These are phyloP conservation scores for Irpex sp. DNA, from an alignment of 1,284 basidiomycete genomes.

Conservation along the genomic window DNA sequence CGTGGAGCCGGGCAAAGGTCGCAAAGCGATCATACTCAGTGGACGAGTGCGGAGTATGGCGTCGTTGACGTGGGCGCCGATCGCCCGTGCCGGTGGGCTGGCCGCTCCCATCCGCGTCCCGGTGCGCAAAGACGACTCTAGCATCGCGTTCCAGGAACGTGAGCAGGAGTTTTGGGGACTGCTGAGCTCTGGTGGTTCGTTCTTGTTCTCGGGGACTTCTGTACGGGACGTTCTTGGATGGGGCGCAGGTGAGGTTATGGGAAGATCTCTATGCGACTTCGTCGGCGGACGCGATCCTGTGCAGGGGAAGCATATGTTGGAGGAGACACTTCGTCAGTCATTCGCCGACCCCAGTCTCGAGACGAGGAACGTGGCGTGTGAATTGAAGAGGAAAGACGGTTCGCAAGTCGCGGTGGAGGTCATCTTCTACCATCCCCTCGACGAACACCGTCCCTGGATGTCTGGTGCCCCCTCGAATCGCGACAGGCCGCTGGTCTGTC, in stretches of 20 bases:
- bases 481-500: constrained; percentile 24
- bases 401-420: constrained; percentile 26
- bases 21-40: constrained; percentile 83
- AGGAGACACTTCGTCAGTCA: constrained; percentile 19
- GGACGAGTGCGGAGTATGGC: constrained; percentile 70
- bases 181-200: constrained; percentile 42
- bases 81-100: constrained; percentile 46
- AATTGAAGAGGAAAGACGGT: constrained; percentile 32
- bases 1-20: constrained; percentile 83
- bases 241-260: constrained; percentile 65
- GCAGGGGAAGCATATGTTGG: constrained; percentile 15
- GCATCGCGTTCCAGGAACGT: constrained; percentile 9
- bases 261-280: constrained; percentile 55
- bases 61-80: constrained; percentile 52
- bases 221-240: constrained; percentile 58
- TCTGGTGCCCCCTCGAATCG: background rate
- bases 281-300: constrained; percentile 22
- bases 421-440: constrained; percentile 32
- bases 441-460: constrained; percentile 2
- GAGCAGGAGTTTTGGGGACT: constrained; percentile 56
- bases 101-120: constrained; percentile 9
- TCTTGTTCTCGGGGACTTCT: constrained; percentile 47
- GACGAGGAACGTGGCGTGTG: constrained; percentile 23
- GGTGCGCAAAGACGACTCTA: constrained; percentile 1
- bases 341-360: constrained; percentile 19